Evolutionary conservation across 352 stramenopile species (phyloP).

Genomic region (Globisporangium paddicum): DNA sequence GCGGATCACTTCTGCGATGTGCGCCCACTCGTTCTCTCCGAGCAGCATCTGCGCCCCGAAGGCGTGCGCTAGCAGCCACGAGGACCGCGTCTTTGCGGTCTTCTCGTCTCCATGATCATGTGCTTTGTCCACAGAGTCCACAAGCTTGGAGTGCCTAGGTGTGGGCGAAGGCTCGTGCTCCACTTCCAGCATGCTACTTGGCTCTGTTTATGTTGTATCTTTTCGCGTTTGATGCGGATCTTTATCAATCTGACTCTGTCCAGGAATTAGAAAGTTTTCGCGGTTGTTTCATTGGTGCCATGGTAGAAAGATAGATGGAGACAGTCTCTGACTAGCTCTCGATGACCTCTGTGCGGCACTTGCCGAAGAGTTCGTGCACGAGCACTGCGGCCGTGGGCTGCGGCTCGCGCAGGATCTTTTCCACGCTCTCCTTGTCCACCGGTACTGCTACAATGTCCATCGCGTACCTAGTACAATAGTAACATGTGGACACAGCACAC

Average conservation of each 20-base stretch:
- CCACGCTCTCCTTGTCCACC: constrained; percentile 30
- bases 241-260: no score
- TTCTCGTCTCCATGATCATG: neutral
- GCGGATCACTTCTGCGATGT: constrained; percentile 43
- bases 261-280: no score
- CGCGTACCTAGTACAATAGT: constrained; percentile 22
- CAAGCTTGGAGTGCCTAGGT: neutral
- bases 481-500: neutral
- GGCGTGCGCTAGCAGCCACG: constrained; percentile 27
- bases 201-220: no score
- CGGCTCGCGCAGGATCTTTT: constrained; percentile 30
- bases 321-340: no score
- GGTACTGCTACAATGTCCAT: constrained; percentile 46
- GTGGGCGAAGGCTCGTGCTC: constrained; percentile 6
- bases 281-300: no score
- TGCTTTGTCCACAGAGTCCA: neutral
- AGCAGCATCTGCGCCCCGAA: constrained; percentile 33
- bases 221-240: no score
- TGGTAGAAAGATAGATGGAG: no score
- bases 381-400: constrained; percentile 37
- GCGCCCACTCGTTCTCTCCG: constrained; percentile 35
- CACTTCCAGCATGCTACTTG: neutral
- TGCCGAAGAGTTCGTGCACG: constrained; percentile 38
- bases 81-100: neutral
- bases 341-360: constrained; percentile 24